Conservation (phyloP, 2,329 filamentous ascomycete species). For the Colletotrichum eleusines region DNA sequence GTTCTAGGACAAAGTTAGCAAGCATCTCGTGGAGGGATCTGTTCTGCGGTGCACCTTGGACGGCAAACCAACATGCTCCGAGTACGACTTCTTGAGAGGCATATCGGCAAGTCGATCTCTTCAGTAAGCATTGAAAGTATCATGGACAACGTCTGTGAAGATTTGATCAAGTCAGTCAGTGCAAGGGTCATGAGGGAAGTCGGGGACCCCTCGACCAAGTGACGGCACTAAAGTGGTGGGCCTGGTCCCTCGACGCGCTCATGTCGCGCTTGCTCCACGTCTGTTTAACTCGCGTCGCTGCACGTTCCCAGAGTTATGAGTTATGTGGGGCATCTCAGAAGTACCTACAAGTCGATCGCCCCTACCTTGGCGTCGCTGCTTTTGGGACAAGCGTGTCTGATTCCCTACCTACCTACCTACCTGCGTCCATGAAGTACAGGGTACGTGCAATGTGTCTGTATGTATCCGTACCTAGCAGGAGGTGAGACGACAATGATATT, state of each 20-base stretch:
- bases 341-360: neutral
- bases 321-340: slow-evolving; percentile 12
- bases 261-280: slow-evolving; percentile 33
- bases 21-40: slow-evolving; percentile 30
- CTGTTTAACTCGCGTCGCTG: slow-evolving; percentile 30
- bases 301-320: slow-evolving; percentile 22
- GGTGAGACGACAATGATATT: neutral
- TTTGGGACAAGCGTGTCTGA: neutral
- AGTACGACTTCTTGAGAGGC: slow-evolving; percentile 58
- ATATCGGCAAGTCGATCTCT: slow-evolving; percentile 44
- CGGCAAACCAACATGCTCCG: slow-evolving; percentile 47
- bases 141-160: slow-evolving; percentile 42
- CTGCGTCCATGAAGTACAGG: neutral
- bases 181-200: slow-evolving; percentile 33
- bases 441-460: neutral
- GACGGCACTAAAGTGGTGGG: slow-evolving; percentile 34
- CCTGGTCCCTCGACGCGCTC: slow-evolving; percentile 36
- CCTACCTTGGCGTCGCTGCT: neutral
- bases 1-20: slow-evolving; percentile 47
- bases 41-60: slow-evolving; percentile 49
- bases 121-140: slow-evolving; percentile 47
- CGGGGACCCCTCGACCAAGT: slow-evolving; percentile 16
- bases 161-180: slow-evolving; percentile 1
- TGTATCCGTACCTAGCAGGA: too few species aligned
- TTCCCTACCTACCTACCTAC: neutral